Base-by-base conservation (phyloP, 345 rosid species). In the Boechera stricta region DNA sequence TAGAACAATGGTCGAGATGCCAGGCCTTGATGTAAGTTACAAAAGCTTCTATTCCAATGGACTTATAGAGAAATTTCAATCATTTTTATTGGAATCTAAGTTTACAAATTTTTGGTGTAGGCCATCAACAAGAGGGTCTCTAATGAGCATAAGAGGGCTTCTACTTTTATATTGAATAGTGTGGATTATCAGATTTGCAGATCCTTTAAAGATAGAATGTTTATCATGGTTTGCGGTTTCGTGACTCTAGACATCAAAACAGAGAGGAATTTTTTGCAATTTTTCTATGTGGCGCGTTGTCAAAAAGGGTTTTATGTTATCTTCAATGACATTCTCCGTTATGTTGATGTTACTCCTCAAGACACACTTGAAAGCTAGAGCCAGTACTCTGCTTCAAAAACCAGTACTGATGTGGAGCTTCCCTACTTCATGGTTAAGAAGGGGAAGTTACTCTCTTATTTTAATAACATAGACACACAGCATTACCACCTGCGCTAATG, bases 291-390 rank as follows among this genome's bases (percentile, higher is more conserved):
- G 54, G 11, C 26, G 10, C 26, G 10, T 49, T 7, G 54, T 49
- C 54, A 16, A 7, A 49, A 49, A 7, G 54, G 54, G 54, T 49
- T 26, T 49, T 49, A 16, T 49, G 10, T 49, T 16, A 16, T 49
- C 54, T 49, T 16, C 54, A 49, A 49, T 49, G 54, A 49, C 54
- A 49, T 49, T 18, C 54, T 49, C 26, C 54, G 26, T 16, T 49
- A 49, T 49, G 54, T 49, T 7, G 54, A 49, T 49, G 26, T 49
- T 49, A 49, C 54, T 16, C 54, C 54, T 16, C 26, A 7, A 49
- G 54, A 49, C 54, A 18, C 54, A 49, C 54, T 49, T 49, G 54
- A 49, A 49, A 49, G 5, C 54, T 49, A 4, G 54, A 49, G 54
- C 26, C 54, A 28, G 24, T 21, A 48, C 24, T 48, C 24, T 16